Evolutionary conservation across 192 early-diverging fungal species (phyloP), one percentile per base, ranked within the genome.

Genomic region (Coemansia sp.): DNA sequence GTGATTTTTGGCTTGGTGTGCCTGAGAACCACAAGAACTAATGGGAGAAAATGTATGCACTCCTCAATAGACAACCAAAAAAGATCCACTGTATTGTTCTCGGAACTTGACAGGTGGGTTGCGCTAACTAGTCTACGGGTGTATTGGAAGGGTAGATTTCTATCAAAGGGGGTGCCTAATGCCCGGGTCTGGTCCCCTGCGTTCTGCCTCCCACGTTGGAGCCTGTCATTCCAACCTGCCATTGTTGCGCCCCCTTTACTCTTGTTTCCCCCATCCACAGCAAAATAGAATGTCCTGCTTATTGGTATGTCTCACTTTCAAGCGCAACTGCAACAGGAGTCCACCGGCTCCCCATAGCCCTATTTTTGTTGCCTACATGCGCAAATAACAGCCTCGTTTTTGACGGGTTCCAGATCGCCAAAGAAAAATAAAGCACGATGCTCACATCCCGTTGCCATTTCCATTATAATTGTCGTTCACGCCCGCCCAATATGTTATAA

Each of bases 141-240:
- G 10, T 49, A 53, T 23, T 22, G 12, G 24, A 23, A 23, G 21
- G 64, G 47, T n/a, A 32, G 63, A 55, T 53, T 21, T 51, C 45
- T 57, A 8, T 29, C 45, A 14, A 22, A 60, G 37, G 58, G 66
- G 53, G 53, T 55, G 53, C 24, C 48, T 15, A 45, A 41, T 14
- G 12, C 14, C 58, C 66, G 29, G 27, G 29, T 25, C 17, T 25
- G 38, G 15, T 50, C 59, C 49, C 59, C 37, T 19, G 17, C 19
- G 37, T 39, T 43, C 41, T 43, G 58, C 7, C 66, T 67, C 66
- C 66, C 66, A 67, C 66, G 66, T 67, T 60, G 51, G 51, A 56
- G 45, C 27, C 52, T 61, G 59, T 7, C 52, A 56, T 60, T 45
- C 41, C 41, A 43, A 15, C 41, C 50, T 32, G 25, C 38, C 66